Evolutionary conservation across 495 filamentous ascomycete species (phyloP).

Genomic region (Penicillium bovifimosum): DNA sequence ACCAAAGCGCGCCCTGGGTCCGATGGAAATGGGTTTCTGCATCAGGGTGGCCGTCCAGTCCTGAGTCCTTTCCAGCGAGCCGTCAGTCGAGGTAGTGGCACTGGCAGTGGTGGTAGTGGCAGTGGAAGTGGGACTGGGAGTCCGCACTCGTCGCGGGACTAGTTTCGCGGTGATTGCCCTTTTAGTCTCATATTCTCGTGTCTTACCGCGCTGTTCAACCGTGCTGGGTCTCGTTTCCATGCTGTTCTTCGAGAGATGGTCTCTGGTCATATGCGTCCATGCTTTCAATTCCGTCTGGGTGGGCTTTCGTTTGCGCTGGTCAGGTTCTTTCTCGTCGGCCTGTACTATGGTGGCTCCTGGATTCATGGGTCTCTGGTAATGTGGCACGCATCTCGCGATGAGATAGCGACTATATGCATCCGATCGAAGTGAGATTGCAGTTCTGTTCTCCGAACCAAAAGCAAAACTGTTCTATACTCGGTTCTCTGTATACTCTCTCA

Average conservation of each 20-base stretch:
- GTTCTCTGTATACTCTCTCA: conserved; percentile 6
- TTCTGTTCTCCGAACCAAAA: conserved; percentile 19
- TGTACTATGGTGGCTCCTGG: background rate
- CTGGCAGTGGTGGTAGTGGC: conserved; percentile 41
- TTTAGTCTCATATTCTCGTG: conserved; percentile 4
- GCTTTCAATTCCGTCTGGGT: conserved; percentile 7
- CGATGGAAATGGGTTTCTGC: conserved; percentile 29
- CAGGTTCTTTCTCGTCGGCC: conserved; percentile 8
- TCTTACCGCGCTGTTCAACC: background rate
- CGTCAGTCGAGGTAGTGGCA: conserved; percentile 41
- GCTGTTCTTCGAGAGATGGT: conserved; percentile 5
- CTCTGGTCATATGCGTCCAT: conserved; percentile 4
- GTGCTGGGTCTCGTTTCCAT: conserved; percentile 7
- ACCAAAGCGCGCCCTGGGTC: conserved; percentile 32
- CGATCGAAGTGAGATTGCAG: conserved; percentile 18
- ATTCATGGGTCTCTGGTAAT: background rate
- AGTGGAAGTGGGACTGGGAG: conserved; percentile 42
- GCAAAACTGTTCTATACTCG: conserved; percentile 24
- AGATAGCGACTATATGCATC: conserved; percentile 8
- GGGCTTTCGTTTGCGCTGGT: conserved; percentile 4
- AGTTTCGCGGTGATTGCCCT: conserved; percentile 10
- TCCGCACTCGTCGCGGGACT: conserved; percentile 38
- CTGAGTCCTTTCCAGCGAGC: conserved; percentile 41
- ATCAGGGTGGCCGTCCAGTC: conserved; percentile 27
- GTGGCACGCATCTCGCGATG: conserved; percentile 13